These are phyloP conservation scores for Phytophthora uliginosa DNA, from an alignment of 352 stramenopile genomes.

Conservation along the genomic window DNA sequence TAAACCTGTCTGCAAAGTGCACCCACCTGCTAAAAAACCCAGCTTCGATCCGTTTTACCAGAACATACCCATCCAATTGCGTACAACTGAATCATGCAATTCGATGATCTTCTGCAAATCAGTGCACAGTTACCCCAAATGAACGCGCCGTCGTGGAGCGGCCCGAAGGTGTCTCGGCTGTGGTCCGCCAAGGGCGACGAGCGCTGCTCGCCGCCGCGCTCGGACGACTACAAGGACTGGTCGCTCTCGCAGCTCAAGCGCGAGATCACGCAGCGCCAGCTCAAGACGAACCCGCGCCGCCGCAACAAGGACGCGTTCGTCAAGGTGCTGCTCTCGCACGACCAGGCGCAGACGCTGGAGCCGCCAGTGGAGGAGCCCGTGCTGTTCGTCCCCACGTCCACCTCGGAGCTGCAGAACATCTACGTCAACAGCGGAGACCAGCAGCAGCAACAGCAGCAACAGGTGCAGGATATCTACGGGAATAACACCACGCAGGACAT, in stretches of 20 bases:
- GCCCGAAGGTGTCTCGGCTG: constrained; percentile 43
- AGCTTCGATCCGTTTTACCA: background rate
- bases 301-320: constrained; percentile 64
- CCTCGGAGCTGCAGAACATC: constrained; percentile 28
- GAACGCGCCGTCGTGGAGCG: constrained; percentile 35
- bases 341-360: constrained; percentile 15
- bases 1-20: too few relatives aligned
- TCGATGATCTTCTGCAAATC: background rate
- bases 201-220: constrained; percentile 48
- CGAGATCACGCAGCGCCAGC: constrained; percentile 61
- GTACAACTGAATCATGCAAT: background rate
- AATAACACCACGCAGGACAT: constrained; percentile 13
- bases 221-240: constrained; percentile 69
- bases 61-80: background rate
- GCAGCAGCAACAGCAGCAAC: constrained; percentile 20
- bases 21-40: too few relatives aligned
- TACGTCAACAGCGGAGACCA: constrained; percentile 35
- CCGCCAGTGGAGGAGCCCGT: constrained; percentile 21
- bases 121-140: constrained; percentile 9
- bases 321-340: constrained; percentile 42
- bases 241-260: constrained; percentile 60
- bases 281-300: constrained; percentile 54
- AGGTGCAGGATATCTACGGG: constrained; percentile 18
- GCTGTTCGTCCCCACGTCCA: constrained; percentile 31
- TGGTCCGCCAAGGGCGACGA: constrained; percentile 59